phyloP scores from a whole-genome alignment of 1,284 basidiomycete genomes.

The Puccinia hordei region DNA sequence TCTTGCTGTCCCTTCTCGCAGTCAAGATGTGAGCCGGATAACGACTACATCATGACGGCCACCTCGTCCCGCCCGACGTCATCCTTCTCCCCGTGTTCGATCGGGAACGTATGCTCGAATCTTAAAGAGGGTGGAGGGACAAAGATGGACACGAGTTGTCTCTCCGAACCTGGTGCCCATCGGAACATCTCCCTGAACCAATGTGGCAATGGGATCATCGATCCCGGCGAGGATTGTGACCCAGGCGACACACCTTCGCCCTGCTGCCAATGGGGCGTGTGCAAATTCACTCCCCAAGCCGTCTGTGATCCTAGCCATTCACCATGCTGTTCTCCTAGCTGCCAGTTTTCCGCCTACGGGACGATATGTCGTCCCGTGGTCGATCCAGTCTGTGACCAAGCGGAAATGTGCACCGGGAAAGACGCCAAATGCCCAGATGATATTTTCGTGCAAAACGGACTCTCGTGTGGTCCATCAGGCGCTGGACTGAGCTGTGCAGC shows the following conservation, averaged over 20 bases:
- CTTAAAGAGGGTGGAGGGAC: conserved; percentile 17
- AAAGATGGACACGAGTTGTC: conserved; percentile 50
- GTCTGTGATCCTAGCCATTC: conserved; percentile 56
- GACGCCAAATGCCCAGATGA: conserved; percentile 56
- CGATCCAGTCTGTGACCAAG: conserved; percentile 56
- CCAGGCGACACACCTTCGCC: conserved; percentile 55
- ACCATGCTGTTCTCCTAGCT: conserved; percentile 56
- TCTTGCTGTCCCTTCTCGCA: conserved; percentile 56
- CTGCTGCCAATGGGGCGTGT: conserved; percentile 56
- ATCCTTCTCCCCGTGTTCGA: conserved; percentile 54
- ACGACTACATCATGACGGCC: conserved; percentile 54
- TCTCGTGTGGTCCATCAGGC: conserved; percentile 54
- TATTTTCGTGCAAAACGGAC: conserved; percentile 54
- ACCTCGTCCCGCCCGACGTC: conserved; percentile 49
- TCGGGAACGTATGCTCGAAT: conserved; percentile 57
- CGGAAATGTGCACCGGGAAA: conserved; percentile 56
- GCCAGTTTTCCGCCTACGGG: conserved; percentile 54
- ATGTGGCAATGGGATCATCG: conserved; percentile 58
- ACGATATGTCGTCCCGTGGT: conserved; percentile 56
- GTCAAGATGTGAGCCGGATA: conserved; percentile 54
- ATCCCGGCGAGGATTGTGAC: conserved; percentile 58
- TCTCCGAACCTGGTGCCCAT: conserved; percentile 51
- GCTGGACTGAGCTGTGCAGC: conserved; percentile 55
- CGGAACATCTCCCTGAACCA: conserved; percentile 56
- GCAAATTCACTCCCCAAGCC: conserved; percentile 54